A percentile compares a stretch with the other conserved stretches of the same genome.
Conservation (phyloP, 1,284 basidiomycete species). For the Phellinidium pouzarii region DNA sequence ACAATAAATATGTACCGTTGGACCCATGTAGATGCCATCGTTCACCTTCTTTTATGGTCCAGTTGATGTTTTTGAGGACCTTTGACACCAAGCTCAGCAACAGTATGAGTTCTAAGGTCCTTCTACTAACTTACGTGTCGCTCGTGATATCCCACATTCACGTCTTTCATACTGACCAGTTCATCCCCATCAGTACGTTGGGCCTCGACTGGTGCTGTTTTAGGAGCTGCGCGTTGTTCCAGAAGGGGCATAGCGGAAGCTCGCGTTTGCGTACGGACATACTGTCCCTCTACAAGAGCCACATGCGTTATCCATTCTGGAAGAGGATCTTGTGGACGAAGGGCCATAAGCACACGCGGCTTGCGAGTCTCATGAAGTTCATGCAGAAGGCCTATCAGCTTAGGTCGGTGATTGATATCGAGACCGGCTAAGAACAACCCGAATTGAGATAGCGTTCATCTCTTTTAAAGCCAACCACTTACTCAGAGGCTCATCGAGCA, state of each 20-base stretch:
- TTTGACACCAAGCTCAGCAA: constrained; percentile 22
- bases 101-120: constrained; percentile 3
- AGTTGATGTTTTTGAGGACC: constrained; percentile 72
- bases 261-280: constrained; percentile 41
- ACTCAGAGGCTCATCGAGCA: constrained; percentile 86
- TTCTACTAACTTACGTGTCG: constrained; percentile 40
- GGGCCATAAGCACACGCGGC: constrained; percentile 69
- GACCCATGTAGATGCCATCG: constrained; percentile 84
- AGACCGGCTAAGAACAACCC: constrained; percentile 56
- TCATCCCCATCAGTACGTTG: constrained; percentile 27
- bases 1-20: constrained; percentile 55
- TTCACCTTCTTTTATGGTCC: constrained; percentile 75
- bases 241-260: constrained; percentile 18
- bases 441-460: constrained; percentile 12
- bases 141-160: constrained; percentile 68
- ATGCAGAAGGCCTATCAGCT: constrained; percentile 53
- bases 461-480: constrained; percentile 27
- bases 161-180: constrained; percentile 55
- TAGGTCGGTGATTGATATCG: constrained; percentile 52
- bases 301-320: constrained; percentile 82
- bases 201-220: not conserved
- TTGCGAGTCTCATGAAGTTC: constrained; percentile 45
- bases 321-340: constrained; percentile 75
- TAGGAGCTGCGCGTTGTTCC: not conserved
- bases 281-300: constrained; percentile 46